Conservation (phyloP, 225 moss, liverwort and hornwort genomes). For the Marchantia polymorpha region DNA sequence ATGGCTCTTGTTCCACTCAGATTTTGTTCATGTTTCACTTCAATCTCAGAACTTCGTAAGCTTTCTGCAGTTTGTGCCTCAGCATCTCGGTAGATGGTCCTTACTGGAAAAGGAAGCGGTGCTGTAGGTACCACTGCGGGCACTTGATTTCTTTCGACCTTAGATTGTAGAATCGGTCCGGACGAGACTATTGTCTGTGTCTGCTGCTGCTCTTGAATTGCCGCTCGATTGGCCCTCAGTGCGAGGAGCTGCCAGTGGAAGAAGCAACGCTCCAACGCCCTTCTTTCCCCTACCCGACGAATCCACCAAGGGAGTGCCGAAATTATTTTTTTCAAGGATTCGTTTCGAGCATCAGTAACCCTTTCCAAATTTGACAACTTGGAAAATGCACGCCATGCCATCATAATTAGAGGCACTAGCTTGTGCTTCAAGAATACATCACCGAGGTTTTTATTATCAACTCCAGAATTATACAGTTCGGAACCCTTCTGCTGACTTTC, state of each 20-base stretch:
- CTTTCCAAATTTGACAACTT: constrained; percentile 54
- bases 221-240: constrained; percentile 43
- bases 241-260: constrained; percentile 76
- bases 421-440: constrained; percentile 42
- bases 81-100: constrained; percentile 13
- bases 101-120: neutral
- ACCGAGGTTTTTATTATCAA: constrained; percentile 18
- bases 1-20: constrained; percentile 1
- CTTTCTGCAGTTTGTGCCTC: constrained; percentile 11
- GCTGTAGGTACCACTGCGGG: neutral
- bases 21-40: constrained; percentile 2
- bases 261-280: constrained; percentile 64
- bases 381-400: constrained; percentile 78
- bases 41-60: constrained; percentile 14
- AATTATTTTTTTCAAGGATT: constrained; percentile 63
- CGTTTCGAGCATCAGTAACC: constrained; percentile 45
- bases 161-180: neutral
- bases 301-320: constrained; percentile 94
- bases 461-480: neutral
- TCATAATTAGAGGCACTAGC: constrained; percentile 57
- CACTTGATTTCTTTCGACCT: neutral
- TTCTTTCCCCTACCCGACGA: constrained; percentile 63
- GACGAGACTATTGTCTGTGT: constrained; percentile 24
- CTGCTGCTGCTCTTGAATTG: constrained; percentile 17
- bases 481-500: constrained; percentile 13